Evolutionary conservation across 148 eudicot species (phyloP).

Genomic region (Polygonum aviculare): DNA sequence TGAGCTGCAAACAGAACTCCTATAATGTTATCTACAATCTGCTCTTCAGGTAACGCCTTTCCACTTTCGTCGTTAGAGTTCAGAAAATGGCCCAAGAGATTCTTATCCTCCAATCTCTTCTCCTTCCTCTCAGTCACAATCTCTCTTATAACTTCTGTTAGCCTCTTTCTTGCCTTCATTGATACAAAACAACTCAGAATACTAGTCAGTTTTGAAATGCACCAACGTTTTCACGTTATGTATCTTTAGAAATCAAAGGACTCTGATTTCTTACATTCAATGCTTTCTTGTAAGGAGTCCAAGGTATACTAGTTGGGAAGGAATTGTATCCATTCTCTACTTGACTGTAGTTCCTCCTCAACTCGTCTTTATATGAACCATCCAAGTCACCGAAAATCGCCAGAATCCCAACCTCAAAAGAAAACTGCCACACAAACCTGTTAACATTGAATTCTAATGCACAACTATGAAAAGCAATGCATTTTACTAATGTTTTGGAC

Average conservation of each 20-base stretch:
- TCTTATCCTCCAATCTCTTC: conserved; percentile 20
- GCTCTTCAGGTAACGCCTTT: conserved; percentile 21
- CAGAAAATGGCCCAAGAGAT: conserved; percentile 28
- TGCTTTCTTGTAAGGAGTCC: conserved; percentile 44
- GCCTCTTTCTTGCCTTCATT: conserved; percentile 30
- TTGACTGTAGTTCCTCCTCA: conserved; percentile 33
- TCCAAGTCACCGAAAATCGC: conserved; percentile 42
- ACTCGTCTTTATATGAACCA: conserved; percentile 25
- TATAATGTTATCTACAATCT: conserved; percentile 46
- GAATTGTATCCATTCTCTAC: conserved; percentile 50
- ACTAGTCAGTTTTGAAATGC: background rate
- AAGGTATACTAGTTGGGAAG: conserved; percentile 31
- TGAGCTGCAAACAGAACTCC: conserved; percentile 61
- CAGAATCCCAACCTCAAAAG: conserved; percentile 47
- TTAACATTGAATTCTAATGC: background rate
- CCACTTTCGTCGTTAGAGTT: conserved; percentile 25
- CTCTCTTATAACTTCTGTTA: conserved; percentile 17
- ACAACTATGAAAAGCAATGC: background rate
- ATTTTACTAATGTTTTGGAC: background rate
- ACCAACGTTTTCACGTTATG: background rate
- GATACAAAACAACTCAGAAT: background rate
- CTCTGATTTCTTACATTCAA: conserved; percentile 19
- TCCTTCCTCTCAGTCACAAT: conserved; percentile 30
- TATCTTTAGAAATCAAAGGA: background rate
- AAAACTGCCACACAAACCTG: conserved; percentile 18